These are phyloP conservation scores for Colletotrichum sp. DNA, from an alignment of 2,329 filamentous ascomycete genomes.

Conservation along the genomic window DNA sequence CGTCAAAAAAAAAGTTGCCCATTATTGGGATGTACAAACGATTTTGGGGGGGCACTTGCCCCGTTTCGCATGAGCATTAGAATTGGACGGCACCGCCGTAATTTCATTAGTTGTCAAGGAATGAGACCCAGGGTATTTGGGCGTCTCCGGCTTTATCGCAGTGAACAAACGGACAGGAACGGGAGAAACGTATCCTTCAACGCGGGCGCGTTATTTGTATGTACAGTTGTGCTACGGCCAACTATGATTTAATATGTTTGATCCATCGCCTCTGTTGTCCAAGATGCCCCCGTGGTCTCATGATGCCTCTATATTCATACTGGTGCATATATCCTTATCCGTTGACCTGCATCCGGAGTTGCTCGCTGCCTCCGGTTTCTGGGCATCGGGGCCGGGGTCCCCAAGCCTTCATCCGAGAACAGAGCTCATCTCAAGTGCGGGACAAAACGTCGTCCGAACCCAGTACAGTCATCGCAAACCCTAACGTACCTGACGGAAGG, in stretches of 20 bases:
- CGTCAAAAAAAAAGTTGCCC: neutral
- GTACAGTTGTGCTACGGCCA: neutral
- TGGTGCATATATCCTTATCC: neutral
- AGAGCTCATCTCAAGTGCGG: neutral
- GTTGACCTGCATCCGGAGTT: neutral
- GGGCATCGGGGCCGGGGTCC: neutral
- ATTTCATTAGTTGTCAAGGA: conserved; percentile 2
- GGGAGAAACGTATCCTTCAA: neutral
- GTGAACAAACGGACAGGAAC: neutral
- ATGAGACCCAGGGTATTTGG: neutral
- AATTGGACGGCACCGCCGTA: conserved; percentile 2
- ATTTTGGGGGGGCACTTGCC: neutral
- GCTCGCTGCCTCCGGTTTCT: neutral
- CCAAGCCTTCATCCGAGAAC: neutral
- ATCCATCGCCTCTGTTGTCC: neutral
- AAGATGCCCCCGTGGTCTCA: neutral
- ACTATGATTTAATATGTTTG: neutral
- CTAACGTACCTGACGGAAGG: neutral
- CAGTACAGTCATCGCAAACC: neutral
- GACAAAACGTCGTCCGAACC: neutral
- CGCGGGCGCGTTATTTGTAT: conserved; percentile 6
- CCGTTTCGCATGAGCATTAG: conserved; percentile 10
- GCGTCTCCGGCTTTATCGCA: neutral
- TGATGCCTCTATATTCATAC: neutral
- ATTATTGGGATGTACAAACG: conserved; percentile 18